Conservation (phyloP, 805 yeast species). For the Myxozyma mucilagina region DNA sequence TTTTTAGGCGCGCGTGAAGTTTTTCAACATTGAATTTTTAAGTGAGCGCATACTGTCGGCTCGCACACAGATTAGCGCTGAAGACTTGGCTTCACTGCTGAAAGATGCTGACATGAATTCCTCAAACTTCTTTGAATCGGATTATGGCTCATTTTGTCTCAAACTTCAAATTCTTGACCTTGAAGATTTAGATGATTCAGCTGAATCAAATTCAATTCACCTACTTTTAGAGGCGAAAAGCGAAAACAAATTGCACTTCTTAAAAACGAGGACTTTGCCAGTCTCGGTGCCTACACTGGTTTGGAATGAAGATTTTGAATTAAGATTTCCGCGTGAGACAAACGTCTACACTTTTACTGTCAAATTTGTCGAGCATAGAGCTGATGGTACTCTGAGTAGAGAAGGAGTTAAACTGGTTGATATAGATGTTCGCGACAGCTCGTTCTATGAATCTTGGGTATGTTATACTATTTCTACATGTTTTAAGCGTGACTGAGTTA, state of each 20-base stretch:
- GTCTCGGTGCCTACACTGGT: not conserved
- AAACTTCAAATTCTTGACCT: not conserved
- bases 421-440: conserved; percentile 9
- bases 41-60: not conserved
- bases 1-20: conserved; percentile 10
- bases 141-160: not conserved
- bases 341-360: conserved; percentile 1
- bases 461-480: not conserved
- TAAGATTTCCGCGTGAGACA: not conserved
- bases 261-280: not conserved
- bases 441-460: conserved; percentile 4
- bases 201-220: not conserved
- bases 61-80: not conserved
- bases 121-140: not conserved
- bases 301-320: conserved; percentile 5
- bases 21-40: not conserved
- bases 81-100: not conserved
- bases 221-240: not conserved
- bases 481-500: not conserved
- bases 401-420: not conserved
- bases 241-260: not conserved
- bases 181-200: not conserved
- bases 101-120: not conserved
- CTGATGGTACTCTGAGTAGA: not conserved
- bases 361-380: not conserved